Percentiles rank a stretch among this genome's conserved stretches.
Evolutionary conservation across 2,329 filamentous ascomycete genomes (phyloP).

Genomic region (Penicillium italicum): DNA sequence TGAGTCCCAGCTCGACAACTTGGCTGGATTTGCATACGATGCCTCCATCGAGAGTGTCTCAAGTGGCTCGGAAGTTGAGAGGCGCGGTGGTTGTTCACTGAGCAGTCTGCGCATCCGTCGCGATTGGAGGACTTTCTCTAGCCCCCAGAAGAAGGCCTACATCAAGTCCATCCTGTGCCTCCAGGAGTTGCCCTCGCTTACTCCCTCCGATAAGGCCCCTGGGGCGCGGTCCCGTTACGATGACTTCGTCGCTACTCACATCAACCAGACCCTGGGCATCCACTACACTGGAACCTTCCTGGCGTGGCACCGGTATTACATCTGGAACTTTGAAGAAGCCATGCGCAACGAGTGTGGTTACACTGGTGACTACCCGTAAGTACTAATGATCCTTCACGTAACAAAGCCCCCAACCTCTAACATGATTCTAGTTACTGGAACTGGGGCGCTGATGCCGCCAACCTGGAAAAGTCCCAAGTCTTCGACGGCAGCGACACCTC

Average conservation of each 20-base stretch:
- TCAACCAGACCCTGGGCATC: slow-evolving; percentile 47
- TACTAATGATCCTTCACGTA: background rate
- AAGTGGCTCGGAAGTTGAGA: background rate
- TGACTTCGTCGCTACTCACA: slow-evolving; percentile 51
- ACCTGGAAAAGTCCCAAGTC: slow-evolving; percentile 43
- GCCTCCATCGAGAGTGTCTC: slow-evolving; percentile 7
- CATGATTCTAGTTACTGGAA: slow-evolving; percentile 42
- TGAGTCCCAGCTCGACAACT: slow-evolving; percentile 13
- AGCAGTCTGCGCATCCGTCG: slow-evolving; percentile 23
- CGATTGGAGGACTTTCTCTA: slow-evolving; percentile 33
- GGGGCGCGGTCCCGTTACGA: slow-evolving; percentile 50
- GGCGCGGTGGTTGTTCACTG: slow-evolving; percentile 12
- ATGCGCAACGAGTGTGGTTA: slow-evolving; percentile 40
- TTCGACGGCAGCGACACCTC: slow-evolving; percentile 50
- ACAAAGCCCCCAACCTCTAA: background rate
- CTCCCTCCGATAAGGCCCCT: slow-evolving; percentile 34
- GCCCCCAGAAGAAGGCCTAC: slow-evolving; percentile 39
- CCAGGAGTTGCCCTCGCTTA: slow-evolving; percentile 37
- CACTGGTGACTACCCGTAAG: slow-evolving; percentile 32
- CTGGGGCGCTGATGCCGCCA: slow-evolving; percentile 41
- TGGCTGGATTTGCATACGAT: slow-evolving; percentile 17
- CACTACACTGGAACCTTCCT: slow-evolving; percentile 38
- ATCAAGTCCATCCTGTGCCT: slow-evolving; percentile 48
- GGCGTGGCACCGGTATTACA: slow-evolving; percentile 38
- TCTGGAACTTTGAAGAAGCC: slow-evolving; percentile 31